Base-by-base conservation (phyloP, 2,329 filamentous ascomycete species). In the Fusarium continuum region DNA sequence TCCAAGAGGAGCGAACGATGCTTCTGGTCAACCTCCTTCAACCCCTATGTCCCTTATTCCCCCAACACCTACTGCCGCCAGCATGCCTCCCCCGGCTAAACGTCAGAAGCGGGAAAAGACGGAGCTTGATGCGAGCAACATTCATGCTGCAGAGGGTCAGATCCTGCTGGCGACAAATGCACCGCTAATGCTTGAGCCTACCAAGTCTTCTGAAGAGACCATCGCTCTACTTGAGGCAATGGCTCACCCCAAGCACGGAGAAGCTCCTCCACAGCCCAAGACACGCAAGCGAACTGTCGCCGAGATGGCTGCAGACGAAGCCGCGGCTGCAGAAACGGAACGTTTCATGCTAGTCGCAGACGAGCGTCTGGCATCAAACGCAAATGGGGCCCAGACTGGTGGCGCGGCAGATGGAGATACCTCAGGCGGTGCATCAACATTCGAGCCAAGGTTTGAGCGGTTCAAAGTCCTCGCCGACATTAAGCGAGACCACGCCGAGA, bases 221-320 rank as follows among this genome's bases (percentile, higher is more conserved):
- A 88, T 93, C 41, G 82, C 83, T 10, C 82, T 96, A 4, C 82
- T 98, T 4, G 87, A 92, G 25, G 81, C 84, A 16, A 81, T 94
- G 67, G 83, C 86, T 17, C 91, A 96, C 74, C 90, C 93, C 7
- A 87, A 92, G 52, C 91, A 97, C 74, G 85, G 87, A 25, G 86
- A 90, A 44, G 82, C 87, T 36, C 89, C 92, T 9, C 94, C 95
- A 1, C 85, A 90, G 58, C 93, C 93, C 4, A 97, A 97, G 82
- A 89, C 89, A 8, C 85, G 95, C 54, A 98, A 99, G 82, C 88
- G 94, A 61, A 99, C 95, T 0, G 89, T 96, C 16, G 95, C 95
- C 8, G 94, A 99, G 74, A 87, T 98, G 80, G 95, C 92, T 8
- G 94, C 94, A 8, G 95, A 99, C 72, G 93, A 99, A 77, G 94